Percentiles rank a stretch among this genome's conserved stretches.
Conservation (phyloP, 1,284 basidiomycete species). For the Kalmanozyma brasiliensis region DNA sequence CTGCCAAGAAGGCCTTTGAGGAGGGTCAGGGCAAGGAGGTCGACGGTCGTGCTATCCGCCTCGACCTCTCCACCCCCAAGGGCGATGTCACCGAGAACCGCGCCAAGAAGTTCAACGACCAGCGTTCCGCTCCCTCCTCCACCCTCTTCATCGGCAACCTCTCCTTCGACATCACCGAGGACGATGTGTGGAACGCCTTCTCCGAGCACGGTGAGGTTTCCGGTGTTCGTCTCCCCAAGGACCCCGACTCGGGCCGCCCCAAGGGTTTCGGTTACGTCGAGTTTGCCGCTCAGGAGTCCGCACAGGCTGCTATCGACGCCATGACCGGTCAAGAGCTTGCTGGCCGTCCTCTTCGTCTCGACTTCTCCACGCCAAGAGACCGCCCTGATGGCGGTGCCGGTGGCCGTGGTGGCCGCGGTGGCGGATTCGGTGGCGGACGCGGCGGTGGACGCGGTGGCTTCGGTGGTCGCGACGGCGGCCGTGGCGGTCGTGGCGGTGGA, state of each 20-base stretch:
- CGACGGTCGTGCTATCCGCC: slow-evolving; percentile 87
- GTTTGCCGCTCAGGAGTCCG: slow-evolving; percentile 82
- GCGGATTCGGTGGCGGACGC: slow-evolving; percentile 40
- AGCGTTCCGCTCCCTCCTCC: slow-evolving; percentile 79
- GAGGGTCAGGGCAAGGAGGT: slow-evolving; percentile 85
- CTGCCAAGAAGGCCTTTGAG: slow-evolving; percentile 73
- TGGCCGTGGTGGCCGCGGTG: slow-evolving; percentile 71
- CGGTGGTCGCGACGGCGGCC: slow-evolving; percentile 71
- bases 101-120: slow-evolving; percentile 76
- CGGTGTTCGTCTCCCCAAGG: slow-evolving; percentile 89
- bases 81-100: slow-evolving; percentile 77
- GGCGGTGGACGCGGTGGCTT: slow-evolving; percentile 75
- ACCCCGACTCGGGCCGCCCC: slow-evolving; percentile 86
- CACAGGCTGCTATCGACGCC: slow-evolving; percentile 81
- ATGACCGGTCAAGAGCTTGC: slow-evolving; percentile 82
- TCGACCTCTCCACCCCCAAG: slow-evolving; percentile 79
- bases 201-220: slow-evolving; percentile 88
- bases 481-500: slow-evolving; percentile 70
- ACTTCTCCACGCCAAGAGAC: slow-evolving; percentile 85
- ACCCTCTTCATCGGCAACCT: slow-evolving; percentile 91
- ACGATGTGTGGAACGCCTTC: slow-evolving; percentile 88
- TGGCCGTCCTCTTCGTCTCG: slow-evolving; percentile 83
- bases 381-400: slow-evolving; percentile 70
- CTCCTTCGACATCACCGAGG: slow-evolving; percentile 82
- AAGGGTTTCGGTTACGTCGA: slow-evolving; percentile 99